These are phyloP conservation scores for Inonotus obliquus DNA, from an alignment of 1,284 basidiomycete species.

Conservation along the genomic window DNA sequence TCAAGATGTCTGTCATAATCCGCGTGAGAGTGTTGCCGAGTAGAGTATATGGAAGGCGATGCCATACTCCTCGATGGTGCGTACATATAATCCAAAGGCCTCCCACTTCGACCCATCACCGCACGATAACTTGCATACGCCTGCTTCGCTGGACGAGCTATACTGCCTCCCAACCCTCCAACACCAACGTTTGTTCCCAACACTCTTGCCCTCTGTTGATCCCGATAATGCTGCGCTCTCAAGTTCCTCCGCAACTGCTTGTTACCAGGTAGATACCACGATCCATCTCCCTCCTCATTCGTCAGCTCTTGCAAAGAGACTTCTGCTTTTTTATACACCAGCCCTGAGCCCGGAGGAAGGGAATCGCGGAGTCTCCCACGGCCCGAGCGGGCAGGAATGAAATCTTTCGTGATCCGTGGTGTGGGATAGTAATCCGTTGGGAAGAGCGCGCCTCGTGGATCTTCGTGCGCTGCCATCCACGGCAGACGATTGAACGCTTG, in stretches of 20 bases:
- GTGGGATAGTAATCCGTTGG: neutral
- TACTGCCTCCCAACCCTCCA: neutral
- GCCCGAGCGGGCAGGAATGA: neutral
- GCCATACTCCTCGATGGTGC: neutral
- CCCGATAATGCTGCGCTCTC: neutral
- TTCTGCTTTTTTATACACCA: neutral
- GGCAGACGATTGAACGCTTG: constrained; percentile 7
- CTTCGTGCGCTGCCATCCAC: constrained; percentile 6
- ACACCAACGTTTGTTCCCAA: neutral
- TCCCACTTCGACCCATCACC: neutral
- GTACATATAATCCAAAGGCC: constrained; percentile 16
- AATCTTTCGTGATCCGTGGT: constrained; percentile 8
- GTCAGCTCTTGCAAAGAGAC: neutral
- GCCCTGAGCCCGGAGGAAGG: neutral
- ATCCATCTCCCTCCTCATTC: neutral
- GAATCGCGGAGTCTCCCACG: neutral
- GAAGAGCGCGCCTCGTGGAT: neutral
- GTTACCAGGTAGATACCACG: constrained; percentile 10
- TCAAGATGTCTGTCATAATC: neutral
- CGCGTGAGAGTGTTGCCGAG: neutral
- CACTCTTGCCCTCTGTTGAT: neutral
- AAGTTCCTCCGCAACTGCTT: constrained; percentile 2
- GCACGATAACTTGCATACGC: constrained; percentile 1
- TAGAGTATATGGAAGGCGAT: neutral
- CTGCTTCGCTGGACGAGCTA: neutral